Percentiles rank a stretch among this genome's conserved stretches.
phyloP scores from a whole-genome alignment of 2,329 filamentous ascomycete species.

The Fusarium musae region DNA sequence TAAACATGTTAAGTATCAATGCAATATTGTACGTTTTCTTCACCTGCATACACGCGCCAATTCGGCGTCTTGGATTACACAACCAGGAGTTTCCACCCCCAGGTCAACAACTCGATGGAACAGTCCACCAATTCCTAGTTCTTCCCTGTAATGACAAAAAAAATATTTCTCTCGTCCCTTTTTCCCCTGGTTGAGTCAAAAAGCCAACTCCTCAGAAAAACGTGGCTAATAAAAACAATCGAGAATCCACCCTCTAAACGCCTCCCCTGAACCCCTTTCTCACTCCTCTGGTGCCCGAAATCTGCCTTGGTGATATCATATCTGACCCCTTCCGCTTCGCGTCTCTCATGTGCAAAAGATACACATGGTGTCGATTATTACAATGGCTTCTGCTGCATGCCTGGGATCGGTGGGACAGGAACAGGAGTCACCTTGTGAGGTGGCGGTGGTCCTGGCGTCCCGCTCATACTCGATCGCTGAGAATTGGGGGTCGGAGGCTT shows the following conservation, averaged over 20 bases:
- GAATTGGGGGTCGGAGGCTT: conserved; percentile 52
- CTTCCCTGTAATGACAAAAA: conserved; percentile 25
- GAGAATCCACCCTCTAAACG: conserved; percentile 44
- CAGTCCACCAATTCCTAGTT: conserved; percentile 1
- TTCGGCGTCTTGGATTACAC: conserved; percentile 34
- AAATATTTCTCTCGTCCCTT: conserved; percentile 18
- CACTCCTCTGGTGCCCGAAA: conserved; percentile 2
- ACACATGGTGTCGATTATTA: conserved; percentile 14
- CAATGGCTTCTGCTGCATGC: conserved; percentile 48
- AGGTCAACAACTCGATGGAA: conserved; percentile 15
- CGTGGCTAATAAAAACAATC: conserved; percentile 33
- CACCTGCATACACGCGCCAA: conserved; percentile 36
- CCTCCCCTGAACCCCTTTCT: conserved; percentile 28
- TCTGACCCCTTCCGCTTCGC: conserved; percentile 8
- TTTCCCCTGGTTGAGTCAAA: conserved; percentile 30
- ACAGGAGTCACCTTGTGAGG: conserved; percentile 58
- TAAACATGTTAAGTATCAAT: conserved; percentile 12
- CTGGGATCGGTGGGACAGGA: conserved; percentile 56
- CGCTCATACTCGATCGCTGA: conserved; percentile 48
- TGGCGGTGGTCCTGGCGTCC: conserved; percentile 49
- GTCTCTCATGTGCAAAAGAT: conserved; percentile 18
- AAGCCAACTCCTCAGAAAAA: conserved; percentile 36
- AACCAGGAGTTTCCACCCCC: conserved; percentile 25
- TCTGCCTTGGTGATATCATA: not conserved
- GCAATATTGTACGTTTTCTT: conserved; percentile 23